Evolutionary conservation across 371 early-diverging fungal species (phyloP), one percentile per base, ranked within the genome.

Genomic region (Basidiobolus meristosporus): DNA sequence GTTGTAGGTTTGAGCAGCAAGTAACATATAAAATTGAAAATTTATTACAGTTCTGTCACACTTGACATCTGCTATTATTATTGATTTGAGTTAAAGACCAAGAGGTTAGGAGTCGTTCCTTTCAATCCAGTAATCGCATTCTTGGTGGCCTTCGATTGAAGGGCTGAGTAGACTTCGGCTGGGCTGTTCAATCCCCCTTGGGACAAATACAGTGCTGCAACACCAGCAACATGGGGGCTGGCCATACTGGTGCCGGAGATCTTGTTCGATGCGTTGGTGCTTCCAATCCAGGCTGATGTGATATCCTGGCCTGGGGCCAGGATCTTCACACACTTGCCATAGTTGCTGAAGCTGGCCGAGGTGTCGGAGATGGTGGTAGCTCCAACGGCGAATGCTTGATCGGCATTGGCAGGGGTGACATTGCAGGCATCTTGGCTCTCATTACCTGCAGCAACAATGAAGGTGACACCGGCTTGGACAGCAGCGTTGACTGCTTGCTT

Each of bases 171-270:
- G 17, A 41, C 14, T 5, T 33, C 37, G 40, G 19, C 20, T 11
- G 12, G 16, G 12, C 6, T 38, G 29, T 14, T 6, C 16, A 14
- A 38, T 29, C 16, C 21, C 7, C 30, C 32, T 14, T n/a, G 31
- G 18, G 10, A 34, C 2, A 21, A 57, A 53, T 29, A 63, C 37
- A 21, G 56, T 35, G 83, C 82, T 45, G 76, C 68, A 32, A 73
- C 63, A 45, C 87, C 88, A 22, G 77, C 62, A 7, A 80, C 80
- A 52, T 83, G 82, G 4, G 88, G 84, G 19, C 66, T 55, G 4
- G 76, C 78, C 84, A 82, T 82, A 5, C 73, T 73, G 16, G 86
- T 79, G 41, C 87, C 86, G 9, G 77, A 70, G 43, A 77, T 54
- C 10, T 54, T 60, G 14, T 55, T 49, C 20, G 50, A 60, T 1